Conservation (phyloP, 306 rosid species). For the Herpetospermum pedunculosum region DNA sequence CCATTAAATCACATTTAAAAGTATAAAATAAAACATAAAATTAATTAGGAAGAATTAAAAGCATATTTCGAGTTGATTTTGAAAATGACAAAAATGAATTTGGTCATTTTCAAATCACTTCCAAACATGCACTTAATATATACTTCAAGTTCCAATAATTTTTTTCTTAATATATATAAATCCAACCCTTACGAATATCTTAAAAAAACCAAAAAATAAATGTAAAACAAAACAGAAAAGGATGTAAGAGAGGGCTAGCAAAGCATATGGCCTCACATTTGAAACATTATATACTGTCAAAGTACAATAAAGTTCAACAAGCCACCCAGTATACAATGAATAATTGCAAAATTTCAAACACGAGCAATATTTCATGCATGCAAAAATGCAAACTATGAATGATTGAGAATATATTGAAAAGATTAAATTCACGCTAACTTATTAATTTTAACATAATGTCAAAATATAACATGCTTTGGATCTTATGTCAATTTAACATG, state of each 20-base stretch:
- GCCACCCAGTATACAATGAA: background rate
- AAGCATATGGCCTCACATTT: background rate
- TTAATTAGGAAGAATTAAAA: too few relatives aligned
- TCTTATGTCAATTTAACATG: background rate
- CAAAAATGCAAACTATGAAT: background rate
- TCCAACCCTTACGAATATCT: too few relatives aligned
- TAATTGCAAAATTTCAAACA: background rate
- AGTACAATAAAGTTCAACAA: background rate
- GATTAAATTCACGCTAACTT: background rate
- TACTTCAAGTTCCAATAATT: too few relatives aligned
- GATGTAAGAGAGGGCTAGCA: background rate
- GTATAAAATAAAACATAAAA: too few relatives aligned
- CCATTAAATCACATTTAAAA: too few relatives aligned
- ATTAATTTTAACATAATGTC: background rate
- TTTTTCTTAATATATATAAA: too few relatives aligned
- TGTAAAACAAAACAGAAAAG: background rate
- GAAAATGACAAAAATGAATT: too few relatives aligned
- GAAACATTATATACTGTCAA: background rate
- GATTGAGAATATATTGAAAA: background rate
- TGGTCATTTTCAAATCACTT: too few relatives aligned
- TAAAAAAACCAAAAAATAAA: background rate
- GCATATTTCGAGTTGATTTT: too few relatives aligned
- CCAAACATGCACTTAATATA: too few relatives aligned
- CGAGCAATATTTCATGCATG: background rate
- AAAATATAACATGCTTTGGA: background rate